Conservation (phyloP, 306 rosid species). For the Trifolium fragiferum region DNA sequence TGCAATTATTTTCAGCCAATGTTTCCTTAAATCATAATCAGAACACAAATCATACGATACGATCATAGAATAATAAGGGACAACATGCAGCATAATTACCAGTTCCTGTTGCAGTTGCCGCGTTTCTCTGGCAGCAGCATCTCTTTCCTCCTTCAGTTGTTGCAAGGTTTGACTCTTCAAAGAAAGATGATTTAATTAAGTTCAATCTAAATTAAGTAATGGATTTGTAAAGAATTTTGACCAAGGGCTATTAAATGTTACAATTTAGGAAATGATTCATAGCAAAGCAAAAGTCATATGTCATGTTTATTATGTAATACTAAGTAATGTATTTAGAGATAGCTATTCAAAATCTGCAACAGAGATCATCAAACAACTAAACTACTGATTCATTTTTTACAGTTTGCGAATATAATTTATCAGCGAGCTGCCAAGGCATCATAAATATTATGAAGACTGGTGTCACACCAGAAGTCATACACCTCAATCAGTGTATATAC, state of each 20-base stretch:
- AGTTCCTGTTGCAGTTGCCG: slow-evolving; percentile 77
- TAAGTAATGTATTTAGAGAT: slow-evolving; percentile 4
- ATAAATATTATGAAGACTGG: neutral
- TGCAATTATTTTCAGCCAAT: too few species aligned
- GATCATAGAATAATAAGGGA: slow-evolving; percentile 8
- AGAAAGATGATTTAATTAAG: slow-evolving; percentile 25
- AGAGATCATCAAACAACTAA: slow-evolving; percentile 19
- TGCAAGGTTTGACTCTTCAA: slow-evolving; percentile 53
- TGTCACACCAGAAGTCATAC: neutral
- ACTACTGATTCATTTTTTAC: neutral
- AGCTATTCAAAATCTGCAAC: neutral
- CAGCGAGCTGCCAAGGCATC: neutral
- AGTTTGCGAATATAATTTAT: neutral
- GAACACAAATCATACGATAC: neutral
- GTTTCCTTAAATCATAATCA: too few species aligned
- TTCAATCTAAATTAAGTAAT: slow-evolving; percentile 6
- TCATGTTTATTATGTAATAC: neutral
- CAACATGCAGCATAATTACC: slow-evolving; percentile 49
- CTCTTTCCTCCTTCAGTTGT: slow-evolving; percentile 79
- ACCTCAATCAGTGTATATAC: slow-evolving; percentile 13
- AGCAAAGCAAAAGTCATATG: neutral
- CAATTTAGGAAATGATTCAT: neutral
- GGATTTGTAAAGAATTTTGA: neutral
- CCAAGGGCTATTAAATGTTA: neutral
- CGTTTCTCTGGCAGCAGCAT: slow-evolving; percentile 59